phyloP scores from a whole-genome alignment of 768 basidiomycete genomes.

The Suillus occidentalis region DNA sequence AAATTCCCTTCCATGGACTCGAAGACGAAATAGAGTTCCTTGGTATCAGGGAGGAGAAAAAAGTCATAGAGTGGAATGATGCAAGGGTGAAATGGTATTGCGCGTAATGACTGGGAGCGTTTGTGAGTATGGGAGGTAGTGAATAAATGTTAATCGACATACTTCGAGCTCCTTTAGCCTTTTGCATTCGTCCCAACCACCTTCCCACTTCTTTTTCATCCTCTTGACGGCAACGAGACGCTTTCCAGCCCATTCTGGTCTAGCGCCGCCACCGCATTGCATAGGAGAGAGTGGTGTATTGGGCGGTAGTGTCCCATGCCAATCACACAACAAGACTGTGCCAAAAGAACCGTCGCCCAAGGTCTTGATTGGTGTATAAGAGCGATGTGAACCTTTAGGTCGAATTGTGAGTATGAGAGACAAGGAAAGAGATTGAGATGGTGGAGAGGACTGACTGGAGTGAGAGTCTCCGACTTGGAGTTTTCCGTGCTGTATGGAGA shows the following conservation, averaged over 20 bases:
- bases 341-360: constrained; percentile 99
- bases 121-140: constrained; percentile 16
- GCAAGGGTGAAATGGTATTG: constrained; percentile 93
- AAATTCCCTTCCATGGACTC: constrained; percentile 99
- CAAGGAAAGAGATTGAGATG: constrained; percentile 2
- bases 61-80: constrained; percentile 99
- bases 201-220: constrained; percentile 98
- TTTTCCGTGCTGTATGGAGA: constrained; percentile 65
- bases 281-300: constrained; percentile 90
- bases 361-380: constrained; percentile 93
- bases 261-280: constrained; percentile 91
- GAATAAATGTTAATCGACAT: constrained; percentile 31
- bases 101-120: constrained; percentile 76
- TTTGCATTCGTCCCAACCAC: constrained; percentile 97
- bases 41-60: constrained; percentile 93
- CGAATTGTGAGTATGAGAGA: constrained; percentile 17
- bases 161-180: constrained; percentile 95
- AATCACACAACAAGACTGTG: constrained; percentile 98
- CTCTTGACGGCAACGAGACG: constrained; percentile 95
- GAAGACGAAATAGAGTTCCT: constrained; percentile 99
- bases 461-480: constrained; percentile 74
- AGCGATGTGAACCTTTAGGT: constrained; percentile 71
- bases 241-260: constrained; percentile 94
- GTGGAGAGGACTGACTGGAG: constrained; percentile 53
- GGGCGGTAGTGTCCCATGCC: constrained; percentile 93